Conservation (phyloP, 257 asterid genomes). For the Misopates orontium region DNA sequence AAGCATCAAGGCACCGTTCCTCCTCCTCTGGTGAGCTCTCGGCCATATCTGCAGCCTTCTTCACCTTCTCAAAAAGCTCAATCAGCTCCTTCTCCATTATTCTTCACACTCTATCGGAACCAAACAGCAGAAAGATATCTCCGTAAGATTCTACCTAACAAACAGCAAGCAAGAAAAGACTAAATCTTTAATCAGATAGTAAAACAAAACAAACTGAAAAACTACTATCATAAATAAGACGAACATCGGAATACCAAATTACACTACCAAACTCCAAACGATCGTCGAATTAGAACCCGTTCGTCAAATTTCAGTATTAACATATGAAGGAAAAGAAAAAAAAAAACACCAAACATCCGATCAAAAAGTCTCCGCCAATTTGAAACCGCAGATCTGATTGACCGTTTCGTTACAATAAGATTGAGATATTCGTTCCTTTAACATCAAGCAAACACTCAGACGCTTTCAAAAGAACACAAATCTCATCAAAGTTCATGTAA, state of each 20-base stretch:
- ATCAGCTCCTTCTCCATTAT: slow-evolving; percentile 85
- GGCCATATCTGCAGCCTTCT: slow-evolving; percentile 75
- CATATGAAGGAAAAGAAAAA: too few relatives aligned
- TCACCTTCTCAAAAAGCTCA: slow-evolving; percentile 73
- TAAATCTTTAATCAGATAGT: background rate
- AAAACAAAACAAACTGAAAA: background rate
- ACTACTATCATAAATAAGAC: background rate
- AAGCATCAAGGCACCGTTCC: slow-evolving; percentile 61
- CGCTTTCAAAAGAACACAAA: background rate
- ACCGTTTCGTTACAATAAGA: background rate
- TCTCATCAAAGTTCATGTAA: background rate
- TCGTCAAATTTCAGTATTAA: too few relatives aligned
- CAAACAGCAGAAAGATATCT: slow-evolving; percentile 18
- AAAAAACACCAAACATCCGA: slow-evolving; percentile 5
- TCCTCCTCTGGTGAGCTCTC: slow-evolving; percentile 64
- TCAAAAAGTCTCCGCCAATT: background rate
- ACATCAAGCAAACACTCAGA: background rate
- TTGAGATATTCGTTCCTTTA: background rate
- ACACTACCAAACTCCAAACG: background rate
- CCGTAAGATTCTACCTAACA: background rate
- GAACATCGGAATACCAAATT: background rate
- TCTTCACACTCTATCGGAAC: slow-evolving; percentile 20
- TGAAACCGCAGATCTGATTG: background rate
- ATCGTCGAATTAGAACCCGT: background rate
- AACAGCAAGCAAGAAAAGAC: background rate